Conservation (phyloP, 768 basidiomycete species). For the Tubosaeta sp. region DNA sequence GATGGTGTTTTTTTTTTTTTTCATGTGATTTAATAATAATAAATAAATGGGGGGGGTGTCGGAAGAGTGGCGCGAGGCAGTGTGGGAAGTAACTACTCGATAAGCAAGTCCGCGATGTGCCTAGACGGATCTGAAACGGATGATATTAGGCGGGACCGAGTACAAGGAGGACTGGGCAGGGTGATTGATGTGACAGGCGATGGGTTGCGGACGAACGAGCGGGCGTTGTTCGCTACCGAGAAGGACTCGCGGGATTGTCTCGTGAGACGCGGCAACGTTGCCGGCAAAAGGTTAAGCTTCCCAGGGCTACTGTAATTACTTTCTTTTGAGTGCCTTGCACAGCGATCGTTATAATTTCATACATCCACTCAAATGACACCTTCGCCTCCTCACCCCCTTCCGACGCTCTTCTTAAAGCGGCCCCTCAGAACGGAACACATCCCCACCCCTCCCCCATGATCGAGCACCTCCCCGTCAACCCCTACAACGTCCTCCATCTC, state of each 20-base stretch:
- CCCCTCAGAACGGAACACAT: too few species aligned
- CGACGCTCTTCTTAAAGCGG: constrained; percentile 19
- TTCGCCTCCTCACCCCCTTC: constrained; percentile 4
- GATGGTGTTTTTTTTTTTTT: too few species aligned
- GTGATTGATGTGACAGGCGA: not conserved
- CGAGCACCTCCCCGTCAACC: constrained; percentile 49
- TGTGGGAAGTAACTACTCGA: not conserved
- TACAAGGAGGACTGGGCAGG: not conserved
- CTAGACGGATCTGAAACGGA: not conserved
- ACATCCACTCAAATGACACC: constrained; percentile 2
- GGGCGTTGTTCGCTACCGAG: constrained; percentile 37
- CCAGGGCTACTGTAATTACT: constrained; percentile 32
- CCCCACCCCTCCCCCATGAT: constrained; percentile 43
- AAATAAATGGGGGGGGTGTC: constrained; percentile 19
- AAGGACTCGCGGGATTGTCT: constrained; percentile 29
- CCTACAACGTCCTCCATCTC: constrained; percentile 62
- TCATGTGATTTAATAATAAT: constrained; percentile 25
- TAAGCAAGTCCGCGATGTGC: not conserved
- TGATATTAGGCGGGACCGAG: constrained; percentile 11
- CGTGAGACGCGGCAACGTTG: constrained; percentile 27
- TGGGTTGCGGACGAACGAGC: constrained; percentile 4
- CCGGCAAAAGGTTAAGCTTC: constrained; percentile 35
- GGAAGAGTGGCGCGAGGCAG: constrained; percentile 1
- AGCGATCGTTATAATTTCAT: constrained; percentile 35
- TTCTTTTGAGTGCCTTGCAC: constrained; percentile 30